Percentiles rank a stretch among this genome's conserved stretches.
phyloP scores from a whole-genome alignment of 2,329 filamentous ascomycete genomes.

The Trichoderma citrinoviride region DNA sequence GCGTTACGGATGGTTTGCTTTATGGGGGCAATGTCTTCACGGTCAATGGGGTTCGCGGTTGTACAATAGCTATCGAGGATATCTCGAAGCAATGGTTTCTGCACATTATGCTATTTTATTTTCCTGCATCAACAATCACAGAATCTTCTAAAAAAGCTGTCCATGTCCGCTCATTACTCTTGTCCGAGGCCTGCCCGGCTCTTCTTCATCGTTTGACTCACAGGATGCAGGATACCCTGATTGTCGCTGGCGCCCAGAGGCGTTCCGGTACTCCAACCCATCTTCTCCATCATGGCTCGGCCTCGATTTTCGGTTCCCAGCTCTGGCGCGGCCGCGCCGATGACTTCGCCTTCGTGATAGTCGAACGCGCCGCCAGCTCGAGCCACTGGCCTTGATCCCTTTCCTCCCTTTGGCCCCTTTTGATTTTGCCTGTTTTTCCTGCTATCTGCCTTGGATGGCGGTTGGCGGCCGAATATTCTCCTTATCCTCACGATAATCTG shows the following conservation, averaged over 20 bases:
- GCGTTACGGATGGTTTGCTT: conserved; percentile 71
- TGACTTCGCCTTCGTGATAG: conserved; percentile 82
- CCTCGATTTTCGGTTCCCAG: conserved; percentile 80
- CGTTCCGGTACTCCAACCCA: conserved; percentile 91
- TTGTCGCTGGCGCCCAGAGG: conserved; percentile 79
- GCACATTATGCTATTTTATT: conserved; percentile 47
- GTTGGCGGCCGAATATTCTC: conserved; percentile 43
- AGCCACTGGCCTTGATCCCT: conserved; percentile 26
- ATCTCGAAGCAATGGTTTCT: conserved; percentile 62
- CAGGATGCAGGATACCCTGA: conserved; percentile 82
- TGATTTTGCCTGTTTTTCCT: too few relatives aligned
- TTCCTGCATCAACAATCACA: conserved; percentile 13
- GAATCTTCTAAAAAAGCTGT: conserved; percentile 8
- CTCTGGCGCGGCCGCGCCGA: conserved; percentile 81
- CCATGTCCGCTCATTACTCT: conserved; percentile 32
- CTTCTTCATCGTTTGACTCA: conserved; percentile 83
- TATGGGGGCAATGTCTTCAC: conserved; percentile 67
- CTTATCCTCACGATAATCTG: conserved; percentile 46
- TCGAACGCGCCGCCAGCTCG: conserved; percentile 34
- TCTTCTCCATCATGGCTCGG: conserved; percentile 86
- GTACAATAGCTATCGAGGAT: conserved; percentile 69
- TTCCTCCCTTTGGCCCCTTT: too few relatives aligned
- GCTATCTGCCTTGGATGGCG: too few relatives aligned
- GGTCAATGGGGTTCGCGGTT: conserved; percentile 69
- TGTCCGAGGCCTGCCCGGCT: conserved; percentile 72